Evolutionary conservation across 169 alveolate species (phyloP).

Genomic region (Hepatocystis sp.): DNA sequence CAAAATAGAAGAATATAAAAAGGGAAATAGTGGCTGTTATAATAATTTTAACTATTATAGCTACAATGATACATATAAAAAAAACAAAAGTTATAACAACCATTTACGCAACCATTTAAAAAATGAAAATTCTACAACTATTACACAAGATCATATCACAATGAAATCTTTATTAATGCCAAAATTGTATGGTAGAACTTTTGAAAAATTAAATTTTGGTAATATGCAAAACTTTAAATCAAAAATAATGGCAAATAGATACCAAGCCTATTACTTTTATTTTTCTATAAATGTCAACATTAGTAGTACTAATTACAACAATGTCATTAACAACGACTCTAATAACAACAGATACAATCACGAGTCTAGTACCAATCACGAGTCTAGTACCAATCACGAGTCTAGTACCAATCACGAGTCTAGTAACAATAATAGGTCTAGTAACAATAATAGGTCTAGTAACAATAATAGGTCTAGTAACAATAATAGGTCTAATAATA

Average conservation of each 20-base stretch:
- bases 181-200: slow-evolving; percentile 42
- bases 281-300: slow-evolving; percentile 28
- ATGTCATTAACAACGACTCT: slow-evolving; percentile 19
- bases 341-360: too few relatives aligned
- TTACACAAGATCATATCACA: slow-evolving; percentile 9
- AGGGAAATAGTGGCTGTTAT: too few relatives aligned
- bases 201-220: slow-evolving; percentile 56
- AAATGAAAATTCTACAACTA: neutral
- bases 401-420: too few relatives aligned
- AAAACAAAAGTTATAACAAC: slow-evolving; percentile 19
- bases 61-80: too few relatives aligned
- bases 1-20: slow-evolving; percentile 31
- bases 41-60: too few relatives aligned
- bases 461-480: slow-evolving; percentile 8
- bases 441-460: too few relatives aligned
- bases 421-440: too few relatives aligned
- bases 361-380: too few relatives aligned
- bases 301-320: slow-evolving; percentile 20
- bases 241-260: slow-evolving; percentile 60
- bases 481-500: slow-evolving; percentile 2
- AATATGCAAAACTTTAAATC: slow-evolving; percentile 56
- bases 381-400: too few relatives aligned
- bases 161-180: slow-evolving; percentile 25
- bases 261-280: slow-evolving; percentile 67
- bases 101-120: slow-evolving; percentile 7